A percentile compares a stretch with the other conserved stretches of the same genome.
phyloP scores from a whole-genome alignment of 2,329 filamentous ascomycete genomes.

The Verticillium zaregamsianum region DNA sequence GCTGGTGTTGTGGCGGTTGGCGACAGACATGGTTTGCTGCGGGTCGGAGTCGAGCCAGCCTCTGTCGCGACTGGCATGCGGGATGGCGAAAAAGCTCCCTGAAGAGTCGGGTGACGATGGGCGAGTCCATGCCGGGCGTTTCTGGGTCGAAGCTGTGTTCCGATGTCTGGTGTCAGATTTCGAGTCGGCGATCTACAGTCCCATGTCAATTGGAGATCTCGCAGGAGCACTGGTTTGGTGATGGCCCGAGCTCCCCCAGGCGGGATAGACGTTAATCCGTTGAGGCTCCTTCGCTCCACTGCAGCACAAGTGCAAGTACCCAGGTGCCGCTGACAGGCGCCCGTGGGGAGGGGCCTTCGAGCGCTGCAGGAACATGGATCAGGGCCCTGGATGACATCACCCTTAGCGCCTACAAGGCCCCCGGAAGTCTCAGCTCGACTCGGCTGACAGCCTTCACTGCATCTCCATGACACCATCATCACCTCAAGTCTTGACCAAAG shows the following conservation, averaged over 20 bases:
- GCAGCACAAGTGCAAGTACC: not conserved
- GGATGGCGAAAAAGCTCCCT: conserved; percentile 79
- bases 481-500: conserved; percentile 1
- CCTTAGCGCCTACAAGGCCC: not conserved
- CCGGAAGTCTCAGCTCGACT: not conserved
- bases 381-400: not conserved
- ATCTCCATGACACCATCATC: not conserved
- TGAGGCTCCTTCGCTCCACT: not conserved
- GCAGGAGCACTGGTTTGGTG: conserved; percentile 2
- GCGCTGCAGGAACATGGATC: not conserved
- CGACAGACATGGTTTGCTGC: conserved; percentile 17
- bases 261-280: conserved; percentile 14
- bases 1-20: conserved; percentile 13
- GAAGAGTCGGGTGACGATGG: conserved; percentile 72
- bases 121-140: conserved; percentile 67
- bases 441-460: not conserved
- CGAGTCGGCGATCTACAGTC: not conserved
- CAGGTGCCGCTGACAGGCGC: not conserved
- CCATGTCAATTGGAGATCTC: conserved; percentile 3
- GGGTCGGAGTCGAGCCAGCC: conserved; percentile 16
- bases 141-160: not conserved
- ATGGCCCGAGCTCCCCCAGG: conserved; percentile 19
- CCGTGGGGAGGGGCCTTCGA: not conserved
- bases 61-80: conserved; percentile 53
- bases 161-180: not conserved